These are phyloP conservation scores for Leccinum uliginosum DNA, from an alignment of 768 basidiomycete genomes.

Conservation along the genomic window DNA sequence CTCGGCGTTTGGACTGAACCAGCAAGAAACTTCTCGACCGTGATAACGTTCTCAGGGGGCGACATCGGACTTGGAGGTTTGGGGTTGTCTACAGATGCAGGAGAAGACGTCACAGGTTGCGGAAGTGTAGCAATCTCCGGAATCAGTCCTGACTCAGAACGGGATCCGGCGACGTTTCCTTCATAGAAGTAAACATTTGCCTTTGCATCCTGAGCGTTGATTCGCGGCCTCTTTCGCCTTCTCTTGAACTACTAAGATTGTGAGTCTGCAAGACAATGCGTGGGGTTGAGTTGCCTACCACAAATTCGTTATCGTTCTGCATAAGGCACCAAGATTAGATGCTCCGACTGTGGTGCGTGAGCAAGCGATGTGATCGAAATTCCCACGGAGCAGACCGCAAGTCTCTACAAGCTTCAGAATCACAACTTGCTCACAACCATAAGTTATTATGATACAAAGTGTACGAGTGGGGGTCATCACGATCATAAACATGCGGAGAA, in stretches of 20 bases:
- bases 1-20: slow-evolving; percentile 1
- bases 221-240: slow-evolving; percentile 21
- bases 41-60: slow-evolving; percentile 10
- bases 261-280: not conserved
- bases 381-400: not conserved
- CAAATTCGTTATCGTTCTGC: slow-evolving; percentile 19
- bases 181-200: not conserved
- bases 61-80: not conserved
- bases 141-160: slow-evolving; percentile 5
- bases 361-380: not conserved
- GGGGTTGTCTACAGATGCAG: not conserved
- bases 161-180: not conserved
- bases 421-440: no score
- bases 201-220: slow-evolving; percentile 1
- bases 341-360: not conserved
- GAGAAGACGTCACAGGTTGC: slow-evolving; percentile 5
- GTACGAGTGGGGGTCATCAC: not conserved
- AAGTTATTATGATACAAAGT: no score
- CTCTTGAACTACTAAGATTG: slow-evolving; percentile 19
- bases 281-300: slow-evolving; percentile 13
- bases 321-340: not conserved
- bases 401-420: no score
- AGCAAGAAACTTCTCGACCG: slow-evolving; percentile 27
- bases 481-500: not conserved
- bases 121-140: slow-evolving; percentile 18